Base-by-base conservation (phyloP, 2,329 filamentous ascomycete genomes). In the Ceratocystis lukuohia region DNA sequence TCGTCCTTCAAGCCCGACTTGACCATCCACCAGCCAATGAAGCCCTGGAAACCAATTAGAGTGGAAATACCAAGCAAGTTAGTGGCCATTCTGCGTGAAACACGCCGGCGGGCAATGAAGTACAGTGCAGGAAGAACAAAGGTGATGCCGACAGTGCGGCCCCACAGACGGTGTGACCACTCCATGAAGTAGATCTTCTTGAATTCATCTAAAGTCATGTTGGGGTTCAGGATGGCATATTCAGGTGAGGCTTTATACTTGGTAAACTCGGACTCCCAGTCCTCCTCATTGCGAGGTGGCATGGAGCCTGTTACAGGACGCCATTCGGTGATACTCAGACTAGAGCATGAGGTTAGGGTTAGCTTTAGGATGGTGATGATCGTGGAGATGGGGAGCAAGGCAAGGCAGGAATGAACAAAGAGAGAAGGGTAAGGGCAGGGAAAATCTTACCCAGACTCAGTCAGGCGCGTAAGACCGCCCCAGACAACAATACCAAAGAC, bases 111-210 rank as follows among this genome's bases (percentile, higher is more conserved):
- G 22, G 87, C 86, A 73, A 96, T 83, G 73, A 97, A 95, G 80
- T 96, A 97, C 66, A 88, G 76, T 6, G 93, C 89, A 1, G 94
- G 94, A 1, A 96, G 73, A 61, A 96, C 85, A 75, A 97, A 96
- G 63, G 90, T 88, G 69, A 97, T 76, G 68, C 94, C 94, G 67
- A 99, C 89, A 71, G 96, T 81, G 70, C 94, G 87, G 59, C 94
- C 94, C 92, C 94, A 97, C 66, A 96, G 82, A 37, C 94, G 85
- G 76, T 99, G 94, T 56, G 87, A 86, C 94, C 94, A 99, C 80
- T 99, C 94, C 94, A 97, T 97, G 76, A 88, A 99, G 82, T 97
- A 99, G 71, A 99, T 99, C 74, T 94, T 88, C 77, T 97, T 96
- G 80, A 97, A 99, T 75, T 99, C 94, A 67, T 86, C 83, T 66